Conservation (phyloP, 2,329 filamentous ascomycete species). For the Ceratocystis alfenasii region DNA sequence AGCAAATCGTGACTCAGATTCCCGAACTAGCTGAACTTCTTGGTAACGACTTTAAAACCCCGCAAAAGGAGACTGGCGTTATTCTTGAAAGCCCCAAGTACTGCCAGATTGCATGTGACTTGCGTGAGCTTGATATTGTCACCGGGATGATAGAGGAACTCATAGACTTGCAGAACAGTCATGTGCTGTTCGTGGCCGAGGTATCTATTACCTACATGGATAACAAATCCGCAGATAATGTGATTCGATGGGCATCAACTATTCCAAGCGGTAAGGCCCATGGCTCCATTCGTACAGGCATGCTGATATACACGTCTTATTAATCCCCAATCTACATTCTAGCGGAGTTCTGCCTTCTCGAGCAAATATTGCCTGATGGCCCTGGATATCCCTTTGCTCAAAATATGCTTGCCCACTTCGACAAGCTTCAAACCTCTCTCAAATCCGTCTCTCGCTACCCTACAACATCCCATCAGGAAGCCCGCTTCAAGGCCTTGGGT, state of each 20-base stretch:
- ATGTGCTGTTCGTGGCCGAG: slow-evolving; percentile 73
- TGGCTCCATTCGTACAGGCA: neutral
- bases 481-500: slow-evolving; percentile 56
- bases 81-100: slow-evolving; percentile 59
- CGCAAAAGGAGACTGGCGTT: slow-evolving; percentile 30
- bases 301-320: slow-evolving; percentile 11
- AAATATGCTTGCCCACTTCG: slow-evolving; percentile 75
- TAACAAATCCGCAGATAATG: slow-evolving; percentile 53
- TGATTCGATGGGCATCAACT: slow-evolving; percentile 66
- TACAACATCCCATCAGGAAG: slow-evolving; percentile 49
- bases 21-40: slow-evolving; percentile 41
- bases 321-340: slow-evolving; percentile 25
- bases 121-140: slow-evolving; percentile 54
- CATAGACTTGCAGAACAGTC: slow-evolving; percentile 45
- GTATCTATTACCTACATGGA: slow-evolving; percentile 90
- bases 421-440: slow-evolving; percentile 68
- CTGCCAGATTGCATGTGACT: slow-evolving; percentile 67
- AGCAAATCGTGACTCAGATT: slow-evolving; percentile 52
- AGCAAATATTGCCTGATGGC: slow-evolving; percentile 74
- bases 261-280: slow-evolving; percentile 49
- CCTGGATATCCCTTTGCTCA: slow-evolving; percentile 68
- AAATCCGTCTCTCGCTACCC: slow-evolving; percentile 62
- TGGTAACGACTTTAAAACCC: slow-evolving; percentile 29
- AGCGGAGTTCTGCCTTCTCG: slow-evolving; percentile 75
- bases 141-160: slow-evolving; percentile 46